Percentiles rank a stretch among this genome's conserved stretches.
Evolutionary conservation across 805 yeast genomes (phyloP).

Genomic region (Candida yuanshanica): DNA sequence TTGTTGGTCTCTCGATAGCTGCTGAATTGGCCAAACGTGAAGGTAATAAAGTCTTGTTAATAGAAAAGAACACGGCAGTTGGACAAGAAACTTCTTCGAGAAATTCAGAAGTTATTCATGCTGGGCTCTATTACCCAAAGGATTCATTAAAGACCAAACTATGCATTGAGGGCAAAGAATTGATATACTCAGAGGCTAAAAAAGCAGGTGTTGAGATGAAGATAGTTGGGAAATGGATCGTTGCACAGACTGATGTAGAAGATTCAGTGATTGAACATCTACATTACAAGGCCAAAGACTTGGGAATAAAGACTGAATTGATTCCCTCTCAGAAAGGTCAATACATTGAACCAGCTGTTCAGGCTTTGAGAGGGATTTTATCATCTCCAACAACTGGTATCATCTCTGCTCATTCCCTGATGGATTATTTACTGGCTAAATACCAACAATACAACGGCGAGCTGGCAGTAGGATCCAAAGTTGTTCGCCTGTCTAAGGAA

Average conservation of each 20-base stretch:
- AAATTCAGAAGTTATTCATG: conserved; percentile 90
- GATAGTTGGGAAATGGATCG: conserved; percentile 80
- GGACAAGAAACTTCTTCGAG: conserved; percentile 87
- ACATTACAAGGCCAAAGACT: conserved; percentile 39
- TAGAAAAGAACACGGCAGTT: conserved; percentile 60
- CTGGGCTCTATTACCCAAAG: conserved; percentile 77
- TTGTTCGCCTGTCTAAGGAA: conserved; percentile 31
- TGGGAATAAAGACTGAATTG: conserved; percentile 58
- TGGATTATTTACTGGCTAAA: conserved; percentile 49
- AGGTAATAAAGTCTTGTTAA: conserved; percentile 49
- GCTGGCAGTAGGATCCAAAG: conserved; percentile 55
- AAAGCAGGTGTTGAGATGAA: conserved; percentile 49
- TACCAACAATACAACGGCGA: conserved; percentile 61
- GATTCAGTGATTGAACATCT: conserved; percentile 51
- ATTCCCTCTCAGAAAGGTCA: conserved; percentile 41
- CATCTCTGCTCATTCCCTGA: conserved; percentile 70
- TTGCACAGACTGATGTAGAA: conserved; percentile 71
- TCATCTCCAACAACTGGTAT: conserved; percentile 84
- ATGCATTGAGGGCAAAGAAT: conserved; percentile 69
- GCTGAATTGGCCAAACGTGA: conserved; percentile 49
- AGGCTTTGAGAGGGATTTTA: conserved; percentile 55
- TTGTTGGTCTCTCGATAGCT: conserved; percentile 77
- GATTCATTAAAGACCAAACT: conserved; percentile 60
- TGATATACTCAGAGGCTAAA: conserved; percentile 46
- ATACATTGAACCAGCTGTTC: conserved; percentile 57